Evolutionary conservation across 2,329 filamentous ascomycete species (phyloP), one percentile per base, ranked within the genome.

Genomic region (Penicillium sp.): DNA sequence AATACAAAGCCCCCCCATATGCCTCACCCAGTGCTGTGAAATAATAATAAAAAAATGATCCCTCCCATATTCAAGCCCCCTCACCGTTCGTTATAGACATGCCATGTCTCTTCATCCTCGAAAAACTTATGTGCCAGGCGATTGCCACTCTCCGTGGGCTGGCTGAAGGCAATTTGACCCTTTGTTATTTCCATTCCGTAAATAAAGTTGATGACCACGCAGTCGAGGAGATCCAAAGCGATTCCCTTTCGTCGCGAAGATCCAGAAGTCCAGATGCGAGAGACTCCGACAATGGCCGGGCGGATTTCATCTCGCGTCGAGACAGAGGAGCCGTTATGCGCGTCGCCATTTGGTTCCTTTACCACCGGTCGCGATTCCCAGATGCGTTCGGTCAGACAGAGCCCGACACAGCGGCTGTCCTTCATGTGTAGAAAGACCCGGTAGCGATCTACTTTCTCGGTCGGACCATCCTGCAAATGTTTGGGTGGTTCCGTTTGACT

Each of bases 211-310:
- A 74, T 77, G 54, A 81, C 76, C 25, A 83, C 82, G 55, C 78
- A 80, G 58, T 88, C 82, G 19, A 88, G 70, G 46, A 89, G 71
- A 54, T 79, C 77, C 52, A 79, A 80, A 4, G 85, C 86, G 52
- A 87, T 80, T 9, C 84, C 84, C 62, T 81, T 79, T 42, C 82
- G 75, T 33, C 86, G 79, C 58, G 83, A 81, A 2, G 79, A 77
- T 6, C 77, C 80, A 8, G 82, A 84, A 0, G 84, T 86, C 86
- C 86, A 89, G 63, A 89, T 85, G 31, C 86, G 80, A 25, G 86
- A 86, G 27, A 89, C 81, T 19, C 85, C 84, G 54, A 88, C 77
- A n/a, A 82, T 75, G 3, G 82, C 84, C 3, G 78, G 73, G 27
- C 78, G 70, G 6, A 75, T 64, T 46, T 76, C 72, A 27, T 75